Evolutionary conservation across 2,329 filamentous ascomycete genomes (phyloP), one percentile per base, ranked within the genome.

Genomic region (Rosellinia necatrix): DNA sequence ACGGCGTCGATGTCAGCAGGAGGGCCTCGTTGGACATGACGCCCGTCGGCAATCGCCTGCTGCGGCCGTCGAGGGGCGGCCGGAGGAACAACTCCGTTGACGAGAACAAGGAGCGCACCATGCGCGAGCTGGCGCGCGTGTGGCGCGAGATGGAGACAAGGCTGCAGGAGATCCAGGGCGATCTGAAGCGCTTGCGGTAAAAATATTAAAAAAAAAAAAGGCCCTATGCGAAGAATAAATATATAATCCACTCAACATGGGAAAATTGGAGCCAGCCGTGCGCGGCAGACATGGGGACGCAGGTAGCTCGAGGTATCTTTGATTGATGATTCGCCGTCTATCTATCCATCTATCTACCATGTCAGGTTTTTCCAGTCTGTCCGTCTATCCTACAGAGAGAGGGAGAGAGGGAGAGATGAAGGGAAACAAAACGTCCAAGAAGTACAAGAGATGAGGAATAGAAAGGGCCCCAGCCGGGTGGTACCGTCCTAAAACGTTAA

Each of bases 71-170:
- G 24, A 47, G 56, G 13, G 51, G 43, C 32, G 42, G 52, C 15
- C 46, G 56, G 24, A 37, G 24, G 3, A 56, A n/a, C n/a, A 9
- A 27, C 22, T 8, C n/a, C n/a, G 44, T 34, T 3, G 64, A 66
- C 6, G 53, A 61, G 49, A 61, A 35, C 6, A 82, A 80, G 70
- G 80, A 80, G 64, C 75, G 72, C 56, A 73, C 71, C 21, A 77
- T 84, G 76, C 74, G 77, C 51, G 81, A 84, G 66, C 79, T 84
- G 75, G 81, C 78, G 3, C 72, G 75, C 50, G 75, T 78, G 6
- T 81, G 80, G 65, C 67, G 72, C 2, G 79, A 83, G 53, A 79
- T 84, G 75, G 74, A 71, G 24, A 69, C 71, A 56, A 74, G 81
- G 64, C 68, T 84, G 52, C 71, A 76, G 8, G 81, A 84, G 41